Evolutionary conservation across 2,329 filamentous ascomycete genomes (phyloP).

Genomic region (Pestalotiopsis sp.): DNA sequence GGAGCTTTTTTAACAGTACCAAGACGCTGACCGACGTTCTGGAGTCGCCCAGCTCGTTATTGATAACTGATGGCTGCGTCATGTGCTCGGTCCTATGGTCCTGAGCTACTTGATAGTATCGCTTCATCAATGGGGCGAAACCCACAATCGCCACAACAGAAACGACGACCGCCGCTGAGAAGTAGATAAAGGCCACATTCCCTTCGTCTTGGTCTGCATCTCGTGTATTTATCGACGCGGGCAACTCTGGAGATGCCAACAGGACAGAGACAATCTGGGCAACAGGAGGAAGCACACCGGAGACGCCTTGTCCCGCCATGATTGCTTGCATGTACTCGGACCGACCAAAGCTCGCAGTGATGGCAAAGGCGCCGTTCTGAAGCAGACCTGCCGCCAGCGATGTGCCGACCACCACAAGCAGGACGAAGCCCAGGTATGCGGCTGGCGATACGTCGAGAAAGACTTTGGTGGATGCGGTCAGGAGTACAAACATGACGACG

Average conservation of each 20-base stretch:
- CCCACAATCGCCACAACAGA: constrained; percentile 71
- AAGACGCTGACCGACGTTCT: constrained; percentile 59
- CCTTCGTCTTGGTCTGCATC: constrained; percentile 35
- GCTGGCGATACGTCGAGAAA: constrained; percentile 64
- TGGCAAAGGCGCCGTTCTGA: constrained; percentile 94
- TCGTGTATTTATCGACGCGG: constrained; percentile 36
- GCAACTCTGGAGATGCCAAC: constrained; percentile 45
- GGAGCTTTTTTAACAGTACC: constrained; percentile 74
- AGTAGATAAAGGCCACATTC: constrained; percentile 85
- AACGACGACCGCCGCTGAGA: constrained; percentile 81
- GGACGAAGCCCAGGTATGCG: constrained; percentile 78
- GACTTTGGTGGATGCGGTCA: constrained; percentile 77
- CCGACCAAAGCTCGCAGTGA: constrained; percentile 81
- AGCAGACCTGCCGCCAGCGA: constrained; percentile 82
- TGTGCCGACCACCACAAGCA: constrained; percentile 79
- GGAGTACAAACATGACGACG: constrained; percentile 70
- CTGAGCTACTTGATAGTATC: constrained; percentile 57
- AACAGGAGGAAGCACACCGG: constrained; percentile 81
- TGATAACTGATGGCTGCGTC: constrained; percentile 53
- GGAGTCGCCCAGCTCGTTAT: no score
- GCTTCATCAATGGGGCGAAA: constrained; percentile 72
- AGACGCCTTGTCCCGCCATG: constrained; percentile 92
- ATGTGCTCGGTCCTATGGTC: constrained; percentile 49
- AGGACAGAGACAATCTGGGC: constrained; percentile 87
- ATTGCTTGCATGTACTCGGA: constrained; percentile 93